Percentiles rank a stretch among this genome's conserved stretches.
These are phyloP conservation scores for Rhodamnia rubescens DNA, from an alignment of 345 rosid genomes.

Conservation along the genomic window DNA sequence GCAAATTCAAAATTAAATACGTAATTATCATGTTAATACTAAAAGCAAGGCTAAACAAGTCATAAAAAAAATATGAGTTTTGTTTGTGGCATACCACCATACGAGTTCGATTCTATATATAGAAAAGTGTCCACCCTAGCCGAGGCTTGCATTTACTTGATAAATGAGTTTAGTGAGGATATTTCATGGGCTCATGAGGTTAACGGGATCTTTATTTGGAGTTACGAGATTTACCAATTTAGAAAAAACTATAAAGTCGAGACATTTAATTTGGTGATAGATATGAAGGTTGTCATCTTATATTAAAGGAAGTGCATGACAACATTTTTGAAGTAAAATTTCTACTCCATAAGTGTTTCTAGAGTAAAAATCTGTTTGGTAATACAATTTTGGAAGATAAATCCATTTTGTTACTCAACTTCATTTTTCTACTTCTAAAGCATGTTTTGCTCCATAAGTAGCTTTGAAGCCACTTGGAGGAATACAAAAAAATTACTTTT, in stretches of 20 bases:
- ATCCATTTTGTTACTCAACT: too few relatives aligned
- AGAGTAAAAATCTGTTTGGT: too few relatives aligned
- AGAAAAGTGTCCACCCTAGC: not conserved
- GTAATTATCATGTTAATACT: not conserved
- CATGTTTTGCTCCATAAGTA: too few relatives aligned
- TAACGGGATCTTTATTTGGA: not conserved
- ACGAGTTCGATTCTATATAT: not conserved
- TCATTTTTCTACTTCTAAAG: too few relatives aligned
- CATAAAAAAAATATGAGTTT: not conserved
- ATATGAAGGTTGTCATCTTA: not conserved
- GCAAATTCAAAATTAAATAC: not conserved
- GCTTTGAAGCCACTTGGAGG: too few relatives aligned
- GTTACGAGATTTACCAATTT: not conserved
- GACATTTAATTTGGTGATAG: not conserved
- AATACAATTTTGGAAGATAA: too few relatives aligned
- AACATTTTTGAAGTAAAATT: too few relatives aligned
- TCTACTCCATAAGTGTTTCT: too few relatives aligned
- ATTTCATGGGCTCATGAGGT: not conserved
- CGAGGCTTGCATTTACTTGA: not conserved
- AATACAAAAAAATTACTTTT: too few relatives aligned
- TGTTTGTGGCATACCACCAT: not conserved
- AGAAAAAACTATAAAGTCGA: not conserved
- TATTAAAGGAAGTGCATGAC: too few relatives aligned
- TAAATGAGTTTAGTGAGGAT: not conserved
- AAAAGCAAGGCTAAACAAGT: not conserved